phyloP scores from a whole-genome alignment of 805 yeast genomes.

The Candida wancherniae region DNA sequence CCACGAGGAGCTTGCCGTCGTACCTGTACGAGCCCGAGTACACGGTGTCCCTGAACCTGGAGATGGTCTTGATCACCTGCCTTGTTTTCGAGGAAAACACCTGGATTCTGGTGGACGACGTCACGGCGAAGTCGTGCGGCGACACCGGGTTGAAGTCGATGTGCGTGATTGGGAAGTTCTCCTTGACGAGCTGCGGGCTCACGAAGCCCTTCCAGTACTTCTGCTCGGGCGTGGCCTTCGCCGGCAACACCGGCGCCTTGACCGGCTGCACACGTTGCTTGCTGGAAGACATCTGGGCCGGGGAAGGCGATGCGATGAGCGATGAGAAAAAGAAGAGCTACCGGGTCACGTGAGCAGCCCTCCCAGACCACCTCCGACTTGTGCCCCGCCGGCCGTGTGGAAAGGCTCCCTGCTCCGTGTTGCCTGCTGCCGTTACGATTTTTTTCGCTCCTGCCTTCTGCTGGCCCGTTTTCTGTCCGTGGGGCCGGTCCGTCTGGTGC shows the following conservation, averaged over 20 bases:
- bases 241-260: slow-evolving; percentile 73
- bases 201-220: slow-evolving; percentile 87
- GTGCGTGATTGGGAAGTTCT: slow-evolving; percentile 86
- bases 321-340: slow-evolving; percentile 4
- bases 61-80: slow-evolving; percentile 80
- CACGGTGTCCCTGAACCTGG: slow-evolving; percentile 86
- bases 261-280: slow-evolving; percentile 60
- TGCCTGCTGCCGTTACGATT: background rate
- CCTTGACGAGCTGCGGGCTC: slow-evolving; percentile 86
- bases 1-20: slow-evolving; percentile 88
- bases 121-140: slow-evolving; percentile 91
- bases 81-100: slow-evolving; percentile 91
- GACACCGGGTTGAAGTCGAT: slow-evolving; percentile 79
- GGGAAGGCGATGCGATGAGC: slow-evolving; percentile 4
- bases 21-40: slow-evolving; percentile 86
- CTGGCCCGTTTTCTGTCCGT: background rate
- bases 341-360: too few species aligned
- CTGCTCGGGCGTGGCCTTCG: slow-evolving; percentile 86
- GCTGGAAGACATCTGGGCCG: slow-evolving; percentile 73
- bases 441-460: background rate
- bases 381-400: too few species aligned
- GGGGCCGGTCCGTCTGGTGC: too few species aligned
- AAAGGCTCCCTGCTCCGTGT: too few species aligned
- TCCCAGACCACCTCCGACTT: too few species aligned
- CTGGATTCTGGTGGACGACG: slow-evolving; percentile 87